Evolutionary conservation across 2,329 filamentous ascomycete genomes (phyloP).

Genomic region (Blastomyces gilchristii): DNA sequence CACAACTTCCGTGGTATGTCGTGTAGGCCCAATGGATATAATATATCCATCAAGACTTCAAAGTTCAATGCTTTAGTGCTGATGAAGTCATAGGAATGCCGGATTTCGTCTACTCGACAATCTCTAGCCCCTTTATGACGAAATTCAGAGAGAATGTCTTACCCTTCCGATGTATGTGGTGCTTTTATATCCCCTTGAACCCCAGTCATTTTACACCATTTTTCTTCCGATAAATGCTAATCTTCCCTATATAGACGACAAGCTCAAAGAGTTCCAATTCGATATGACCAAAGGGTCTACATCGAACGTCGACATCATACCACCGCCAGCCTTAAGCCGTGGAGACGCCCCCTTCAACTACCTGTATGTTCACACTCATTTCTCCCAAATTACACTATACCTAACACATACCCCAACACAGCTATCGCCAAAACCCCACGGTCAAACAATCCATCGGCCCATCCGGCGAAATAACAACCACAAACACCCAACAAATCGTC

Average conservation of each 20-base stretch:
- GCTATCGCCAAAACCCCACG: conserved; percentile 77
- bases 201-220: neutral
- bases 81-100: conserved; percentile 47
- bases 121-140: conserved; percentile 57
- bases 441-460: conserved; percentile 53
- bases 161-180: conserved; percentile 54
- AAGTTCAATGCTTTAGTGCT: neutral
- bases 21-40: neutral
- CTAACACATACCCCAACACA: conserved; percentile 32
- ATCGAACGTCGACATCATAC: conserved; percentile 59
- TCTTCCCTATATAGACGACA: conserved; percentile 35
- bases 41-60: no score
- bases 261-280: conserved; percentile 57
- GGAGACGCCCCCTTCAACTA: conserved; percentile 62
- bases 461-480: conserved; percentile 48
- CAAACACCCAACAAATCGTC: conserved; percentile 47
- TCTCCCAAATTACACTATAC: neutral
- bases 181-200: neutral
- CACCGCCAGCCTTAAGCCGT: conserved; percentile 68
- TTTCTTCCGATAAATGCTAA: conserved; percentile 1
- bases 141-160: conserved; percentile 62
- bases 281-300: conserved; percentile 50
- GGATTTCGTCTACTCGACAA: conserved; percentile 74
- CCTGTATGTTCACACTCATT: conserved; percentile 26
- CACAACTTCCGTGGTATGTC: conserved; percentile 68